Evolutionary conservation across 192 early-diverging fungal genomes (phyloP), one percentile per base, ranked within the genome.

Genomic region (Umbelopsis ramanniana): DNA sequence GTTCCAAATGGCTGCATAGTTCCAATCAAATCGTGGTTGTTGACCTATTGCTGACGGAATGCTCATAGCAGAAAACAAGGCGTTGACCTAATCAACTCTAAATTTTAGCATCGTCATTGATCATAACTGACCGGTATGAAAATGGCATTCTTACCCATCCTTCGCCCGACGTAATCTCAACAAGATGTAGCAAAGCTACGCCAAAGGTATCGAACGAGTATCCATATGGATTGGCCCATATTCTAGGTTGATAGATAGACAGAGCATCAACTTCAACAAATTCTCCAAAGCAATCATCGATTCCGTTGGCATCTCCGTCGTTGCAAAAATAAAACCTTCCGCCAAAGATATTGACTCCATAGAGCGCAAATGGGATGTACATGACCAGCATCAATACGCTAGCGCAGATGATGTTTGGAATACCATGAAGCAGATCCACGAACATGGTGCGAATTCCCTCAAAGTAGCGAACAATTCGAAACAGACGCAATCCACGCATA

Each of bases 331-430:
- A 22, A 6, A 76, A 76, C n/a, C 71, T 23, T 11, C 75, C 70
- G 11, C 60, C 66, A 46, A 76, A 76, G 1, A 76, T 24, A 55
- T 71, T 68, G 14, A 63, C 71, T 5, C 70, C 75, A 57, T 76
- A 76, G 14, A 76, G 53, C n/a, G 75, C 75, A 57, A 76, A 76
- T 23, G 75, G 75, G 35, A 76, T 68, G 54, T 72, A 76, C 14
- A 72, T 71, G 12, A 72, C 11, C 6, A 76, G 33, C 52, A 72
- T 76, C 14, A 76, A 48, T 14, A 46, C 40, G 8, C 52, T 40
- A 2, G 75, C 75, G 24, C 67, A 66, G 19, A 76, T n/a, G 37
- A 76, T 50, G 23, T 72, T 76, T 11, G 75, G 75, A n/a, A 76
- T 43, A 8, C 70, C 75, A 72, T 72, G 46, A 3, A 76, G 17